A percentile compares a stretch with the other conserved stretches of the same genome.
These are phyloP conservation scores for Fragilariopsis cylindrus DNA, from an alignment of 108 stramenopile species.

Conservation along the genomic window DNA sequence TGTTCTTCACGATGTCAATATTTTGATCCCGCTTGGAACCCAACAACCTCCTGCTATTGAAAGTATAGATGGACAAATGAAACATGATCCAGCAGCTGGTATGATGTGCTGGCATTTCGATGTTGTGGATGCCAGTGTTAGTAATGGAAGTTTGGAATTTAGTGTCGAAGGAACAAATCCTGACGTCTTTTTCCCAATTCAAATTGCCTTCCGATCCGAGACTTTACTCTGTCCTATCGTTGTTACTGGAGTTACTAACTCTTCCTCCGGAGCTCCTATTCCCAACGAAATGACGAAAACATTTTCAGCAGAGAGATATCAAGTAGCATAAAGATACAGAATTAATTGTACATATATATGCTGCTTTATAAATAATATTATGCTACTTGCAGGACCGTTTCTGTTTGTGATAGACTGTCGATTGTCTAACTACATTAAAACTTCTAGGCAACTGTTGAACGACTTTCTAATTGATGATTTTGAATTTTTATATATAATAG, in stretches of 20 bases:
- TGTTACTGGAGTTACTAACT: constrained; percentile 61
- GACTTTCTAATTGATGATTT: too few relatives aligned
- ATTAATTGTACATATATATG: not conserved
- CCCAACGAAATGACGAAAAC: constrained; percentile 72
- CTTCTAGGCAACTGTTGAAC: too few relatives aligned
- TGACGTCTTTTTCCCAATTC: constrained; percentile 96
- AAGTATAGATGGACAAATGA: constrained; percentile 90
- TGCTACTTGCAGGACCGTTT: too few relatives aligned
- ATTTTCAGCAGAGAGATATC: constrained; percentile 71
- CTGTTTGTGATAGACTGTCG: too few relatives aligned
- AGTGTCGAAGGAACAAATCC: constrained; percentile 76
- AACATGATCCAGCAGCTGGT: constrained; percentile 88
- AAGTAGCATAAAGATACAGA: constrained; percentile 39
- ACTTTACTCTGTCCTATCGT: constrained; percentile 88
- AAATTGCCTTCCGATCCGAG: constrained; percentile 89
- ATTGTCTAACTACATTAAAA: too few relatives aligned
- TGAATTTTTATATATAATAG: too few relatives aligned
- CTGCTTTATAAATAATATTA: too few relatives aligned
- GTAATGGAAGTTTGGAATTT: constrained; percentile 93
- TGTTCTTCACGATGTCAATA: constrained; percentile 92
- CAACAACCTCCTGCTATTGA: constrained; percentile 83
- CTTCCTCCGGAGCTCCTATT: constrained; percentile 69
- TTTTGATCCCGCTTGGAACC: constrained; percentile 92
- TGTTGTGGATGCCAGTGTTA: constrained; percentile 84
- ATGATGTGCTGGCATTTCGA: constrained; percentile 97